Evolutionary conservation across 2,329 filamentous ascomycete species (phyloP).

Genomic region (Pochonia chlamydosporia): DNA sequence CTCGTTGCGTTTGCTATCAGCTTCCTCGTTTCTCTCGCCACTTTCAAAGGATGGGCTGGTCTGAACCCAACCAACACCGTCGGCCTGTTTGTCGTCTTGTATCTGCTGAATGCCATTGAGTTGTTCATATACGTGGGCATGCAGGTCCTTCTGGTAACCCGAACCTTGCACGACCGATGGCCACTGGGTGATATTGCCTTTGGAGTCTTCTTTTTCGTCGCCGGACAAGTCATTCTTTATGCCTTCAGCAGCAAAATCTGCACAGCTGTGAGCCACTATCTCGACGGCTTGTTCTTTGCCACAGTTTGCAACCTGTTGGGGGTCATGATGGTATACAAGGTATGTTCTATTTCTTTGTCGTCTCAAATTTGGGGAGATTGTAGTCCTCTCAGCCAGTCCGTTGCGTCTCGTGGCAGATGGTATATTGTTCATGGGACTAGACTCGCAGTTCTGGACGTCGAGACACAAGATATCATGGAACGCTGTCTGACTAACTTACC

Average conservation of each 20-base stretch:
- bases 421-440: too few species aligned
- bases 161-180: constrained; percentile 93
- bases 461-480: too few species aligned
- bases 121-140: constrained; percentile 79
- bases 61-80: constrained; percentile 79
- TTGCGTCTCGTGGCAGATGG: too few species aligned
- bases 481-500: constrained; percentile 3
- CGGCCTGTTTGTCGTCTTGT: constrained; percentile 85
- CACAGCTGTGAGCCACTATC: constrained; percentile 77
- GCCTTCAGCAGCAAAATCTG: constrained; percentile 84
- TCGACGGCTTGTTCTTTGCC: constrained; percentile 91
- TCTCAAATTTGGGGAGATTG: too few species aligned
- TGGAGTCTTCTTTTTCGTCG: constrained; percentile 83
- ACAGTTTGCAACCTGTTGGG: constrained; percentile 89
- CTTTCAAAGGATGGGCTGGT: constrained; percentile 88
- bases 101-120: constrained; percentile 83
- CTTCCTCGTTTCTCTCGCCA: constrained; percentile 82
- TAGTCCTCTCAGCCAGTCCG: too few species aligned
- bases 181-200: constrained; percentile 88
- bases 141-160: constrained; percentile 81
- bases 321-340: constrained; percentile 99
- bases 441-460: too few species aligned
- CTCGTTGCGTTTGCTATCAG: constrained; percentile 78
- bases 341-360: constrained; percentile 21
- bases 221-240: constrained; percentile 89